Conservation (phyloP, 2,329 filamentous ascomycete species). For the Diplodia mutila region DNA sequence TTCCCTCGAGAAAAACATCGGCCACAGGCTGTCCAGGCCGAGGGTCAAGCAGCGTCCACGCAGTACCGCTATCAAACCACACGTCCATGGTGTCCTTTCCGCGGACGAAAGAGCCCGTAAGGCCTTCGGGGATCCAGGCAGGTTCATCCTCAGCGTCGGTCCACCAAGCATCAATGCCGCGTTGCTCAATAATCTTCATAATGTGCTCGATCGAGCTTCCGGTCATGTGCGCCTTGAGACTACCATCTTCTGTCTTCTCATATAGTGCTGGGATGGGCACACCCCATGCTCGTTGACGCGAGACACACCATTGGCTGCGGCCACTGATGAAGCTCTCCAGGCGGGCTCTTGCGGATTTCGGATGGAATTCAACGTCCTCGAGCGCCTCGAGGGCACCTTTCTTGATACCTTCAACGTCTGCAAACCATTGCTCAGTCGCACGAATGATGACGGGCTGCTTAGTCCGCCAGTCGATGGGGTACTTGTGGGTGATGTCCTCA, state of each 20-base stretch:
- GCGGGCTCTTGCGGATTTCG: slow-evolving; percentile 71
- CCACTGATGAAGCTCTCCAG: slow-evolving; percentile 85
- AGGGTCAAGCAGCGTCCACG: slow-evolving; percentile 66
- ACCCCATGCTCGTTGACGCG: slow-evolving; percentile 92
- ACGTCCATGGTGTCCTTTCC: slow-evolving; percentile 98
- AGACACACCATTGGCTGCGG: slow-evolving; percentile 97
- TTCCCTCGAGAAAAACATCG: slow-evolving; percentile 91
- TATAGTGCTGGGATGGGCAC: slow-evolving; percentile 94
- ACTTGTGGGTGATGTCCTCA: slow-evolving; percentile 68
- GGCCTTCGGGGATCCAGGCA: slow-evolving; percentile 72
- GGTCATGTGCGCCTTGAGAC: slow-evolving; percentile 71
- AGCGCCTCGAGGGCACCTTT: slow-evolving; percentile 71
- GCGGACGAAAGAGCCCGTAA: slow-evolving; percentile 67
- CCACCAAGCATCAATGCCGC: slow-evolving; percentile 94
- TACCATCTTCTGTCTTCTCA: slow-evolving; percentile 62
- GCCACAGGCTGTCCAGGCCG: slow-evolving; percentile 55
- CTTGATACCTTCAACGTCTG: slow-evolving; percentile 85
- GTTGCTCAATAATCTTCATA: slow-evolving; percentile 73
- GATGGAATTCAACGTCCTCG: slow-evolving; percentile 75
- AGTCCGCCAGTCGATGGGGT: slow-evolving; percentile 97
- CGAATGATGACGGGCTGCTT: slow-evolving; percentile 89
- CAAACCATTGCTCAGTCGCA: slow-evolving; percentile 97
- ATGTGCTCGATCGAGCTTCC: slow-evolving; percentile 82
- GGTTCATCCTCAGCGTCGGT: slow-evolving; percentile 75
- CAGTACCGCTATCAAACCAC: slow-evolving; percentile 98